These are phyloP conservation scores for Dichotomopilus funicola DNA, from an alignment of 2,329 filamentous ascomycete genomes.

Conservation along the genomic window DNA sequence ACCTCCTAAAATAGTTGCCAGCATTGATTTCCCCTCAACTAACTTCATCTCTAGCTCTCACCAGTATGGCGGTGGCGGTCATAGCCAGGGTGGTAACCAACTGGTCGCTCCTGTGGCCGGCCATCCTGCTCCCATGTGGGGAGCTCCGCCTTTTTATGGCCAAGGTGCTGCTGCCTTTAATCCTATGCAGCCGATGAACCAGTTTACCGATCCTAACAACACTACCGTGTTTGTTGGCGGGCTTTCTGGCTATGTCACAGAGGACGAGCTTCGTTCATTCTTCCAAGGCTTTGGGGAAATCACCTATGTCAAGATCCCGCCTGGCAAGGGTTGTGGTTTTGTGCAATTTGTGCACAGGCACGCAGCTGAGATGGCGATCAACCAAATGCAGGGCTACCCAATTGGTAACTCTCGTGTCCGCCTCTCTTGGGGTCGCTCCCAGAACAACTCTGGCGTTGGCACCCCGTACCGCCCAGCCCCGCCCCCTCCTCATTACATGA, in stretches of 20 bases:
- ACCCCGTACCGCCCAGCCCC: constrained; percentile 96
- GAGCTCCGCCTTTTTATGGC: constrained; percentile 35
- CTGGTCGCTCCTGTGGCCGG: constrained; percentile 38
- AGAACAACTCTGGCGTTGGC: constrained; percentile 98
- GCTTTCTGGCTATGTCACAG: constrained; percentile 94
- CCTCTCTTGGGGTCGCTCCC: constrained; percentile 92
- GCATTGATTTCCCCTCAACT: not conserved
- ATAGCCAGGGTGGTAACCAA: constrained; percentile 32
- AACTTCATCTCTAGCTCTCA: constrained; percentile 28
- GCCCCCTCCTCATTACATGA: constrained; percentile 50
- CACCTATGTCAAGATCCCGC: constrained; percentile 99
- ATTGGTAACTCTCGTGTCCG: constrained; percentile 98
- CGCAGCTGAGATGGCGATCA: constrained; percentile 99
- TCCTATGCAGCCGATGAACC: constrained; percentile 66
- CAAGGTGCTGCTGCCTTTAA: constrained; percentile 24
- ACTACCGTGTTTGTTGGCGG: constrained; percentile 98
- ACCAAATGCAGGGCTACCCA: constrained; percentile 99
- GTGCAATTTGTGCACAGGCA: constrained; percentile 99
- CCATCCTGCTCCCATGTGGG: constrained; percentile 38
- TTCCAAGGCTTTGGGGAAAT: constrained; percentile 99
- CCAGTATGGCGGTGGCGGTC: constrained; percentile 34
- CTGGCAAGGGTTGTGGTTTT: constrained; percentile 97
- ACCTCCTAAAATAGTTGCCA: not conserved
- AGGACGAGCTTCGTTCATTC: constrained; percentile 98
- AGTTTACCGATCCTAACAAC: constrained; percentile 99